These are phyloP conservation scores for Claviceps fusiformis DNA, from an alignment of 2,329 filamentous ascomycete species.

Conservation along the genomic window DNA sequence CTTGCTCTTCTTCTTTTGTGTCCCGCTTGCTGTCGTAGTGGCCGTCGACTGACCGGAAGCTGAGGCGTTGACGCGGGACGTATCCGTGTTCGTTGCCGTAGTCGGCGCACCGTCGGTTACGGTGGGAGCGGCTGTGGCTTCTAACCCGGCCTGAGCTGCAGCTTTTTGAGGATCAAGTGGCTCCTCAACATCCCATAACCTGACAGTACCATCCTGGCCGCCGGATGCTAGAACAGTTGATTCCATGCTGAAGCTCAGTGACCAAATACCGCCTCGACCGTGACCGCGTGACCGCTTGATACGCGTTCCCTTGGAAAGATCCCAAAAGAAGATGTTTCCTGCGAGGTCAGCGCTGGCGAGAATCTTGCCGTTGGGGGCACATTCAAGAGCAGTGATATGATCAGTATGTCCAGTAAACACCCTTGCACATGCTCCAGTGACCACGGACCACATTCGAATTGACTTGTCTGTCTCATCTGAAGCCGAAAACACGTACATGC, in stretches of 20 bases:
- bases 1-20: conserved; percentile 65
- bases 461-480: conserved; percentile 77
- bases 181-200: conserved; percentile 81
- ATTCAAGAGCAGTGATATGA: conserved; percentile 72
- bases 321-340: conserved; percentile 90
- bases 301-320: conserved; percentile 69
- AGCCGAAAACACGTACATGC: conserved; percentile 83
- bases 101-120: conserved; percentile 30
- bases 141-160: conserved; percentile 29
- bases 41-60: conserved; percentile 15
- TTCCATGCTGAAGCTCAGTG: conserved; percentile 84
- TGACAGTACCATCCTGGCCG: conserved; percentile 82
- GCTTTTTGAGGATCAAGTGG: conserved; percentile 51
- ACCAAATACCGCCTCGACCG: conserved; percentile 86
- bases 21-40: conserved; percentile 15
- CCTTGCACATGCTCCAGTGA: conserved; percentile 73
- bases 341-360: conserved; percentile 82
- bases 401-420: conserved; percentile 87
- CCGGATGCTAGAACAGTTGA: conserved; percentile 82
- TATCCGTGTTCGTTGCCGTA: conserved; percentile 14
- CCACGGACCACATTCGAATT: conserved; percentile 94
- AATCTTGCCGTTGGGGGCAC: conserved; percentile 75
- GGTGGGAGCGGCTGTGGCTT: conserved; percentile 26
- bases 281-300: conserved; percentile 92
- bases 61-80: conserved; percentile 10